Percentiles rank a stretch among this genome's conserved stretches.
These are phyloP conservation scores for Aspergillus piperis DNA, from an alignment of 2,329 filamentous ascomycete genomes.

Conservation along the genomic window DNA sequence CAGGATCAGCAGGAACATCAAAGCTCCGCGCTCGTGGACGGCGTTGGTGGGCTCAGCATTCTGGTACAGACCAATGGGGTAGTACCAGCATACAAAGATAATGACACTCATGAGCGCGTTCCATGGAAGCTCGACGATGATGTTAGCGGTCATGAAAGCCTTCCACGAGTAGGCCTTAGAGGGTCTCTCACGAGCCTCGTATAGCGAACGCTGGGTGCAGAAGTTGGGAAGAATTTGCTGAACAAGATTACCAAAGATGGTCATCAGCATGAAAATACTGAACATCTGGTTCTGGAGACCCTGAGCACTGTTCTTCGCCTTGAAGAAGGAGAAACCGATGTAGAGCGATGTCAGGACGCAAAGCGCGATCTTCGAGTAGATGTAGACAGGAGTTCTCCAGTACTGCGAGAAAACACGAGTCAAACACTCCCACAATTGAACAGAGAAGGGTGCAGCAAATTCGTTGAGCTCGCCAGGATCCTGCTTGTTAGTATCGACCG, in stretches of 20 bases:
- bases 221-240: conserved; percentile 62
- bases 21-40: conserved; percentile 57
- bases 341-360: conserved; percentile 69
- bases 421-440: conserved; percentile 68
- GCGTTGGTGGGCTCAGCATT: conserved; percentile 43
- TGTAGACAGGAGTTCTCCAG: conserved; percentile 86
- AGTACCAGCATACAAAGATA: conserved; percentile 69
- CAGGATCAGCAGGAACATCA: conserved; percentile 66
- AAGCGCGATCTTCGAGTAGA: conserved; percentile 77
- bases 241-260: conserved; percentile 67
- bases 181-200: conserved; percentile 62
- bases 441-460: conserved; percentile 73
- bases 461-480: conserved; percentile 67
- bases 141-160: conserved; percentile 69
- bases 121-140: conserved; percentile 71
- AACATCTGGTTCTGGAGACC: conserved; percentile 92
- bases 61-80: conserved; percentile 55
- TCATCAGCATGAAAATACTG: conserved; percentile 80
- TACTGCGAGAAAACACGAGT: conserved; percentile 84
- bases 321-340: conserved; percentile 82
- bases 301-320: conserved; percentile 71
- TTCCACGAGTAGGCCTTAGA: conserved; percentile 75
- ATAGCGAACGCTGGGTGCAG: conserved; percentile 59
- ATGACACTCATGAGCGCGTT: conserved; percentile 63
- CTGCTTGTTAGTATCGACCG: conserved; percentile 35